A percentile compares a stretch with the other conserved stretches of the same genome.
Conservation (phyloP, 768 basidiomycete species). For the Auricularia sp. region DNA sequence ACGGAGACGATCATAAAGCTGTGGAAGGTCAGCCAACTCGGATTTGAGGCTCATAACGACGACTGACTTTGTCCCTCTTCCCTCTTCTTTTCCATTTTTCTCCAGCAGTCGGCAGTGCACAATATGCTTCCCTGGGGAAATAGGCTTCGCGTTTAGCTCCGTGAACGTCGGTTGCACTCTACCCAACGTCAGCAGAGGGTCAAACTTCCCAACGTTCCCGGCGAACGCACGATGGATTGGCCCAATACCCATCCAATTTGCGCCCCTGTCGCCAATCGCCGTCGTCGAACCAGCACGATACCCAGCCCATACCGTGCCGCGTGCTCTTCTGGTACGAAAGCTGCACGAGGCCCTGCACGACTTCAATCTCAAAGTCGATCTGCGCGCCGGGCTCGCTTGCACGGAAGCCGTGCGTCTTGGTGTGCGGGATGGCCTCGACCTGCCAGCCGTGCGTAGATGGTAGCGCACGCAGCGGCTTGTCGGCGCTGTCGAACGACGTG, state of each 20-base stretch:
- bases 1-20: not conserved
- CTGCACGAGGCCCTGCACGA: not conserved
- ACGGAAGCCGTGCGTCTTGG: not conserved
- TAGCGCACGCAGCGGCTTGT: not conserved
- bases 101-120: not conserved
- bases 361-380: not conserved
- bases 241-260: not conserved
- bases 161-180: not conserved
- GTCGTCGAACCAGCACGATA: not conserved
- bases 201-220: no score
- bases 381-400: not conserved
- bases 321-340: not conserved
- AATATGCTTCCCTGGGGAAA: not conserved
- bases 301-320: not conserved
- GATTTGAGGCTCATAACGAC: not conserved
- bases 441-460: not conserved
- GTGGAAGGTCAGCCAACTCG: not conserved
- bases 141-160: not conserved
- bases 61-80: not conserved
- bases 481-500: slow-evolving; percentile 2
- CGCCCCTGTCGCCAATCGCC: not conserved
- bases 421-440: not conserved
- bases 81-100: not conserved
- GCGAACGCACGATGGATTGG: not conserved
- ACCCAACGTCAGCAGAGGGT: not conserved